These are phyloP conservation scores for Primulina eburnea DNA, from an alignment of 257 asterid genomes.

Conservation along the genomic window DNA sequence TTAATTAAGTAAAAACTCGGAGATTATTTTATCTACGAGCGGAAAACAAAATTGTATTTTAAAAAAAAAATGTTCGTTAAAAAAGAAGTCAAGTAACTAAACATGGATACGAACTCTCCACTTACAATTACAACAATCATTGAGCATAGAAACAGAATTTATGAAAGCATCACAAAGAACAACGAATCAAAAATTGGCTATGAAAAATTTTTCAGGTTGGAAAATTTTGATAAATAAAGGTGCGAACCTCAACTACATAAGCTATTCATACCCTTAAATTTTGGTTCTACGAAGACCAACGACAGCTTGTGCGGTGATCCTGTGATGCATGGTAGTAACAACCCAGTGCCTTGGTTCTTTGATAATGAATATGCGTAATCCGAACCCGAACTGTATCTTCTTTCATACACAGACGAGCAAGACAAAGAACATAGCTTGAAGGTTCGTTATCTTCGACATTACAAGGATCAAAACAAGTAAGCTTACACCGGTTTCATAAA, in stretches of 20 bases:
- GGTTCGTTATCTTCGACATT: neutral
- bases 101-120: neutral
- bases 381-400: neutral
- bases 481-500: slow-evolving; percentile 18
- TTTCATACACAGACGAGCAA: too few relatives aligned
- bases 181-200: slow-evolving; percentile 44
- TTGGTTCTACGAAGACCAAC: slow-evolving; percentile 24
- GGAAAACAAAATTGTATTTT: too few relatives aligned
- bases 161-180: slow-evolving; percentile 26
- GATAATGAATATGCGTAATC: neutral
- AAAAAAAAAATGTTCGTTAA: too few relatives aligned
- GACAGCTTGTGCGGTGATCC: neutral
- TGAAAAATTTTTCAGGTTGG: slow-evolving; percentile 14
- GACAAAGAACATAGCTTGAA: neutral
- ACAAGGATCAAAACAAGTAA: slow-evolving; percentile 22
- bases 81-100: too few relatives aligned
- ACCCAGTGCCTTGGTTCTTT: slow-evolving; percentile 3
- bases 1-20: too few relatives aligned
- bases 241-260: slow-evolving; percentile 38
- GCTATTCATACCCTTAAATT: slow-evolving; percentile 32
- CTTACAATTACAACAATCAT: slow-evolving; percentile 28
- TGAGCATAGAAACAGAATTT: slow-evolving; percentile 20
- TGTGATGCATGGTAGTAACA: slow-evolving; percentile 1
- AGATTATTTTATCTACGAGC: too few relatives aligned
- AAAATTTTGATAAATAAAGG: slow-evolving; percentile 35